Evolutionary conservation across 2,329 filamentous ascomycete genomes (phyloP), one percentile per base, ranked within the genome.

Genomic region (Aspergillus sergii): DNA sequence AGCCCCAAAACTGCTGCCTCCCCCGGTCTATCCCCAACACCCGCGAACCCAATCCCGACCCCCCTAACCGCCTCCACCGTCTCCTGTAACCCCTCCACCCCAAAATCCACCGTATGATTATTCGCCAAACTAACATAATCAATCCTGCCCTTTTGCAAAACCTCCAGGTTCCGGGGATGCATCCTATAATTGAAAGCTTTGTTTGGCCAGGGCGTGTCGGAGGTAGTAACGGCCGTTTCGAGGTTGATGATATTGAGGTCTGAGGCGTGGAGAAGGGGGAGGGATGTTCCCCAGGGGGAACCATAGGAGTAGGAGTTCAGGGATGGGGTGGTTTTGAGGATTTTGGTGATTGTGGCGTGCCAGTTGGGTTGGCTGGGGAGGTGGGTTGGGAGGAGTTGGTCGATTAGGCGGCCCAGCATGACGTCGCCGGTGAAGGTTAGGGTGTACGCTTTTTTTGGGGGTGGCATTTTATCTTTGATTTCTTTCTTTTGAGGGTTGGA

Each of bases 321-420:
- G 9, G 28, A 7, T 51, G 48, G 48, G 28, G 32, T 0, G 4
- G 19, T 4, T 19, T n/a, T 21, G 9, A 51, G 3, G 48, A 51
- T 32, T 19, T 19, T 21, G 9, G 28, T n/a, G 48, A 32, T 68
- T 51, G 68, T 68, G 30, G 60, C 46, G 21, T 64, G 63, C 32
- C 32, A 34, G 51, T 78, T 73, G 26, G 64, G 56, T 14, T 70
- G 63, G 55, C 72, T 72, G 60, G 71, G 45, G 65, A 77, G 70
- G 55, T 79, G 76, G 4, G 67, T 66, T 19, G 75, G 73, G 61
- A 76, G 73, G 57, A 80, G 71, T 66, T 79, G 76, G 66, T 80
- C 78, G 63, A 80, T 69, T 11, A 80, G 75, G 4, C 78, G 77
- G 50, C 75, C 78, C 10, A 80, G 75, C 78, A 80, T 80, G n/a